phyloP scores from a whole-genome alignment of 352 stramenopile genomes.

The Pythium periplocum region DNA sequence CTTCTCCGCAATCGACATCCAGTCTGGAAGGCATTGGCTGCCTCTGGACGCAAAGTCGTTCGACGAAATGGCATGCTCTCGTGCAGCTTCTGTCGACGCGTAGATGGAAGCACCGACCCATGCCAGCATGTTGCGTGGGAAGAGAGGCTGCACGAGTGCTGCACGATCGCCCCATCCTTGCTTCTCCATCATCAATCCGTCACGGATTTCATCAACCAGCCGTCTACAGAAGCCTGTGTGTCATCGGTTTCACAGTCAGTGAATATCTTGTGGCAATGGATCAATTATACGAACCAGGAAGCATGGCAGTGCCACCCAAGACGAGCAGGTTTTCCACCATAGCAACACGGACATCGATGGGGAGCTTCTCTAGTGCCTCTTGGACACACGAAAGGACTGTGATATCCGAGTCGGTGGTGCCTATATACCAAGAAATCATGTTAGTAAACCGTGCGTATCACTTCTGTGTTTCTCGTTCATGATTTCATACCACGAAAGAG shows the following conservation, averaged over 20 bases:
- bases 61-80: constrained; percentile 34
- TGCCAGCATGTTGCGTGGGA: constrained; percentile 65
- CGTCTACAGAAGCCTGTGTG: constrained; percentile 44
- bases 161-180: constrained; percentile 34
- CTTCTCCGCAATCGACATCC: constrained; percentile 45
- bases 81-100: constrained; percentile 48
- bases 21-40: constrained; percentile 37
- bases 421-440: background rate
- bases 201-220: constrained; percentile 38
- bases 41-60: constrained; percentile 41
- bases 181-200: constrained; percentile 30
- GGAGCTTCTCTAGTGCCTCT: constrained; percentile 45
- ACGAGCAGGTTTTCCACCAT: constrained; percentile 77
- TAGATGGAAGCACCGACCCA: constrained; percentile 82
- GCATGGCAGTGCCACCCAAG: constrained; percentile 69
- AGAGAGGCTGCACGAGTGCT: constrained; percentile 41
- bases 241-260: background rate
- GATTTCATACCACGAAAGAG: constrained; percentile 20
- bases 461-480: too few relatives aligned
- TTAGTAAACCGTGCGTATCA: too few relatives aligned
- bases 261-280: background rate
- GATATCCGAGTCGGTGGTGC: constrained; percentile 24
- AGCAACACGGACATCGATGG: constrained; percentile 56
- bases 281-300: constrained; percentile 36
- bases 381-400: constrained; percentile 57